These are phyloP conservation scores for Penicillium sp. DNA, from an alignment of 2,329 filamentous ascomycete genomes.

Conservation along the genomic window DNA sequence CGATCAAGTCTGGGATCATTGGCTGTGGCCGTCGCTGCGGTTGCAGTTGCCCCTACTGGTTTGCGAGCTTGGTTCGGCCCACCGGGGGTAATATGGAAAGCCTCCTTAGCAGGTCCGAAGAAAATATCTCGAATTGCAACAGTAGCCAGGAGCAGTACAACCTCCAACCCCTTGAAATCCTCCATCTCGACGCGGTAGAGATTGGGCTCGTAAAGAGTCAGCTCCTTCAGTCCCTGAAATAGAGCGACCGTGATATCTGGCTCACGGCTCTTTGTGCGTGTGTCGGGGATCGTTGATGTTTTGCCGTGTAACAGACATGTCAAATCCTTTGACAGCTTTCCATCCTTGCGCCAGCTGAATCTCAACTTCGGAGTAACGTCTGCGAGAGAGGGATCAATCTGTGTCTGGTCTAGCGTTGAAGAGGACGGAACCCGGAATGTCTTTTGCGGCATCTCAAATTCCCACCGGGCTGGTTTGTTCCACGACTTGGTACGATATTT, in stretches of 20 bases:
- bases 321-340: slow-evolving; percentile 75
- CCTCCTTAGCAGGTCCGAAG: slow-evolving; percentile 58
- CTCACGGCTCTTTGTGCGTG: slow-evolving; percentile 71
- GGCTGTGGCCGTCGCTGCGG: background rate
- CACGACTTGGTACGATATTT: slow-evolving; percentile 63
- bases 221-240: slow-evolving; percentile 63
- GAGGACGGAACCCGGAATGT: slow-evolving; percentile 72
- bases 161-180: slow-evolving; percentile 84
- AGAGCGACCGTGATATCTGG: slow-evolving; percentile 92
- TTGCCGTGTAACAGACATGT: slow-evolving; percentile 79
- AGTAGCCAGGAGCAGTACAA: slow-evolving; percentile 59
- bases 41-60: background rate
- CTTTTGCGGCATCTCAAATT: slow-evolving; percentile 82
- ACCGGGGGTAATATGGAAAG: slow-evolving; percentile 58
- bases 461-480: slow-evolving; percentile 73
- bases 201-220: slow-evolving; percentile 91
- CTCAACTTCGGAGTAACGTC: slow-evolving; percentile 61
- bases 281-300: slow-evolving; percentile 52
- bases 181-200: slow-evolving; percentile 82
- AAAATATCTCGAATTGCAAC: slow-evolving; percentile 55
- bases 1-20: background rate
- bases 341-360: slow-evolving; percentile 84
- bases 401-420: slow-evolving; percentile 67
- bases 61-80: slow-evolving; percentile 4
- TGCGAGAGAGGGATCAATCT: slow-evolving; percentile 50